Base-by-base conservation (phyloP, 2,329 filamentous ascomycete genomes). In the Talaromyces sp. region DNA sequence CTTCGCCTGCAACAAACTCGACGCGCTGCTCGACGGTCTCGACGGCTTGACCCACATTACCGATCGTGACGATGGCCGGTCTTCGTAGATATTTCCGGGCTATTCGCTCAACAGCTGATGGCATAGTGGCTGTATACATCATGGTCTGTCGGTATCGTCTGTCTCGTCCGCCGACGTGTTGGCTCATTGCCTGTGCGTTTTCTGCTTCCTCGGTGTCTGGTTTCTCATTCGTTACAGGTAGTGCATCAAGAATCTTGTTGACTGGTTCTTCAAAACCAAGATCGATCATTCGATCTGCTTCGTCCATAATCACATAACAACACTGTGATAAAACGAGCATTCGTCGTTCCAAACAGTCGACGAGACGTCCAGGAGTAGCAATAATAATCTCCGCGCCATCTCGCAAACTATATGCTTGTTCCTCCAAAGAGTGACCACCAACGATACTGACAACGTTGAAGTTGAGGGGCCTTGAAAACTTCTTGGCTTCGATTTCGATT, bases 101-200 rank as follows among this genome's bases (percentile, higher is more conserved):
- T 68, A 99, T 98, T 68, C 91, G 91, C 76, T 99, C 95, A 16
- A 99, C 91, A 0, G 91, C 87, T 0, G 91, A 82, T 1, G 95
- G 93, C 95, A 99, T 99, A 33, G 95, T 99, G 62, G 95, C 95
- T 69, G 95, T 98, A 87, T 98, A 99, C 95, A 99, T 99, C 95
- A 99, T 99, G 0, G 95, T 99, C 78, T 99, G 94, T 66, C 95
- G 85, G 81, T 98, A 98, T 24, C 90, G 86, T 9, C 45, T 62
- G 72, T 93, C 90, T 70, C 88, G 87, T 19, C 87, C 87, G 62
- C 89, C 88, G 1, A 96, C 81, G 72, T 90, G 90, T 65, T 87
- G 85, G 71, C 88, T 89, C 94, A 98, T 98, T n/a, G 89, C 87
- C 64, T 85, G 82, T 0, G 91, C 83, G 74, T 98, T 87, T 77